A percentile compares a stretch with the other conserved stretches of the same genome.
Conservation (phyloP, 345 rosid genomes). For the Eucalyptus marginata region DNA sequence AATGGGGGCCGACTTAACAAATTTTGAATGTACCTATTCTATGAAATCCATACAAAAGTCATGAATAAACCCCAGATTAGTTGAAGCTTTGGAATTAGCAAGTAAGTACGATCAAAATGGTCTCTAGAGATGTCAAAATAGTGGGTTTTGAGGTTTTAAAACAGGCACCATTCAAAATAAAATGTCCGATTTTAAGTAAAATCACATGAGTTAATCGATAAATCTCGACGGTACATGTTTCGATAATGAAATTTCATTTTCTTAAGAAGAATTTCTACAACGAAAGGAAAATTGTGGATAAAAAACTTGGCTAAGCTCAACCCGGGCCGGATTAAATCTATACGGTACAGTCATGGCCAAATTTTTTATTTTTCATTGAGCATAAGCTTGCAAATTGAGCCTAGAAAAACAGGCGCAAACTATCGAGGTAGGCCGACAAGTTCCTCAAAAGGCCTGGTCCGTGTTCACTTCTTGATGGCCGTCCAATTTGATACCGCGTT, state of each 20-base stretch:
- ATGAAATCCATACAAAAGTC: background rate
- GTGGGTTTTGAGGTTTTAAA: background rate
- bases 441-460: background rate
- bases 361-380: background rate
- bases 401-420: background rate
- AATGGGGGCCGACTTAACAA: background rate
- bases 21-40: background rate
- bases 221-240: background rate
- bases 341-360: background rate
- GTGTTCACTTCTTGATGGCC: background rate
- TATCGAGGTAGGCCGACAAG: background rate
- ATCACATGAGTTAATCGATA: background rate
- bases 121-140: background rate
- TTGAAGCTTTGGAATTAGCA: background rate
- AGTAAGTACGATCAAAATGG: background rate
- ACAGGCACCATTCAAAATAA: background rate
- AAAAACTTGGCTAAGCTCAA: background rate
- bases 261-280: background rate
- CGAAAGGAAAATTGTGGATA: background rate
- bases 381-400: background rate
- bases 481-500: background rate
- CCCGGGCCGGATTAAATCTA: background rate
- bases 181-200: background rate
- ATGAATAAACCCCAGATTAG: background rate
- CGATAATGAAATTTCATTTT: background rate